phyloP scores from a whole-genome alignment of 2,329 filamentous ascomycete genomes.

The Trichoderma sp. region DNA sequence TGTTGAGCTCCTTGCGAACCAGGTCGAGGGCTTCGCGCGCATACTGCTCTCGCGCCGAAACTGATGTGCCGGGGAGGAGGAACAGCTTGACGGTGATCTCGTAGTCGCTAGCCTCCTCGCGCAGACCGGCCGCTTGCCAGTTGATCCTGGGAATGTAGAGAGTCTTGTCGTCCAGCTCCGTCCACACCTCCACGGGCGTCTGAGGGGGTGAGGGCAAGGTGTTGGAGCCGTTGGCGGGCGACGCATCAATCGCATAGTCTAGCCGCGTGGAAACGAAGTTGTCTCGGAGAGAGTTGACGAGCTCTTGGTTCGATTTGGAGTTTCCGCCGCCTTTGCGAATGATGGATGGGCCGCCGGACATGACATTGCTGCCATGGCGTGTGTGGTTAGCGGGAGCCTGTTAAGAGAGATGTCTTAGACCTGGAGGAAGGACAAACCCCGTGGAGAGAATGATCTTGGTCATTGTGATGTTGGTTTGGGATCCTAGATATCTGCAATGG shows the following conservation, averaged over 20 bases:
- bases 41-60: conserved; percentile 66
- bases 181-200: conserved; percentile 61
- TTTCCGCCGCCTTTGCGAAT: conserved; percentile 76
- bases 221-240: conserved; percentile 36
- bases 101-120: conserved; percentile 82
- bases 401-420: not conserved
- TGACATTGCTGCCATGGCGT: conserved; percentile 65
- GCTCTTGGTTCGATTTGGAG: conserved; percentile 83
- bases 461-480: conserved; percentile 42
- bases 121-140: conserved; percentile 68
- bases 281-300: conserved; percentile 82
- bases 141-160: conserved; percentile 80
- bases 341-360: conserved; percentile 79
- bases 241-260: conserved; percentile 48
- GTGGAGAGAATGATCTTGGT: conserved; percentile 86
- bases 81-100: conserved; percentile 96
- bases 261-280: conserved; percentile 78
- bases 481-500: not conserved
- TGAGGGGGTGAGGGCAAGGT: conserved; percentile 29
- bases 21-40: conserved; percentile 76
- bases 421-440: conserved; percentile 59
- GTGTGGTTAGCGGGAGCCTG: conserved; percentile 11
- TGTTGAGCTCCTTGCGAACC: conserved; percentile 77
- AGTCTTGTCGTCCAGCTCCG: conserved; percentile 57
- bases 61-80: conserved; percentile 73